Conservation (phyloP, 768 basidiomycete genomes). For the Podaxis sp. region DNA sequence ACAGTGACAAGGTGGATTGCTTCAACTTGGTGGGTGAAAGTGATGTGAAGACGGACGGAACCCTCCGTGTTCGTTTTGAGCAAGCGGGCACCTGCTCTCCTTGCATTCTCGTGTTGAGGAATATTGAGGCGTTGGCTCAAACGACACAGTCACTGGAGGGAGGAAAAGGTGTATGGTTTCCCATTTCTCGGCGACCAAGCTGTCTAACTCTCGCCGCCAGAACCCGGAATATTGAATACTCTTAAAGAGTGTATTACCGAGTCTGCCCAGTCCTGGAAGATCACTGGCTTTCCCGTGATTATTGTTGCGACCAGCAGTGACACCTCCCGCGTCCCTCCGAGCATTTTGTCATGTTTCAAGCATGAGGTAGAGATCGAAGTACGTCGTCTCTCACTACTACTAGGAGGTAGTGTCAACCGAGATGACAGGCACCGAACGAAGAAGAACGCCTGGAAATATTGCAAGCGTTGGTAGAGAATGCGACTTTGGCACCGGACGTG, state of each 20-base stretch:
- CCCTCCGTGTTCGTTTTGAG: slow-evolving; percentile 68
- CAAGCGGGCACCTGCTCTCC: slow-evolving; percentile 77
- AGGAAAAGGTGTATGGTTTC: slow-evolving; percentile 49
- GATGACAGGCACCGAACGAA: slow-evolving; percentile 73
- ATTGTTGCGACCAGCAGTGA: slow-evolving; percentile 73
- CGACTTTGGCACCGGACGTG: slow-evolving; percentile 67
- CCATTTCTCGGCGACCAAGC: neutral
- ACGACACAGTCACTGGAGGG: slow-evolving; percentile 60
- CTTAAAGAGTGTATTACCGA: slow-evolving; percentile 61
- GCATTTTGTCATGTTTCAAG: slow-evolving; percentile 73
- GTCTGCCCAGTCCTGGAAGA: slow-evolving; percentile 51
- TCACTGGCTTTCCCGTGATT: slow-evolving; percentile 67
- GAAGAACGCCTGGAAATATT: slow-evolving; percentile 64
- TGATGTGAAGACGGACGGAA: slow-evolving; percentile 68
- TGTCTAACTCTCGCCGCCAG: slow-evolving; percentile 30
- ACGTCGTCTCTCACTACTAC: slow-evolving; percentile 6
- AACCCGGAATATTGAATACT: slow-evolving; percentile 48
- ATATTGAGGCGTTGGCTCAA: slow-evolving; percentile 75
- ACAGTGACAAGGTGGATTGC: slow-evolving; percentile 66
- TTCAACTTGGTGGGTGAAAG: slow-evolving; percentile 80
- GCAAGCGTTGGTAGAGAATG: slow-evolving; percentile 32
- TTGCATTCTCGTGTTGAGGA: slow-evolving; percentile 75
- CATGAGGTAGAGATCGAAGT: slow-evolving; percentile 80
- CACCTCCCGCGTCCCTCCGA: slow-evolving; percentile 55
- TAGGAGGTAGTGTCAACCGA: neutral